phyloP scores from a whole-genome alignment of 805 yeast genomes.

The Ogataea pilisensis region DNA sequence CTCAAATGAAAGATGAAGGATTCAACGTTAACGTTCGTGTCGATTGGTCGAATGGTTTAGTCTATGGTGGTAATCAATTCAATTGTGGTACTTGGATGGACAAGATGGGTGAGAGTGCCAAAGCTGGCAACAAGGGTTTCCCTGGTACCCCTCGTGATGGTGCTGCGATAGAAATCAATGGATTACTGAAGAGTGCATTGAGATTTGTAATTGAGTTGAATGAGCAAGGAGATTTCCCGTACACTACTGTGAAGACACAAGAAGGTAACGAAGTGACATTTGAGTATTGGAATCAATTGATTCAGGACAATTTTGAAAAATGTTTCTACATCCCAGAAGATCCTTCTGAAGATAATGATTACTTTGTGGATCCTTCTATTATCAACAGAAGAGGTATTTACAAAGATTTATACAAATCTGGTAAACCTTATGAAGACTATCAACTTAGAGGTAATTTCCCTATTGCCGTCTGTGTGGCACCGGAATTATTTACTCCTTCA shows the following conservation, averaged over 20 bases:
- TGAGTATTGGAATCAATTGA: slow-evolving; percentile 64
- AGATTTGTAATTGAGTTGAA: slow-evolving; percentile 70
- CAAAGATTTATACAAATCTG: slow-evolving; percentile 77
- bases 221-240: slow-evolving; percentile 50
- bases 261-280: slow-evolving; percentile 57
- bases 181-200: slow-evolving; percentile 76
- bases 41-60: slow-evolving; percentile 86
- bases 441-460: slow-evolving; percentile 90
- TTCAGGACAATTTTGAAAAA: slow-evolving; percentile 73
- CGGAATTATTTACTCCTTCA: slow-evolving; percentile 71
- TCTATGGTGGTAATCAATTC: slow-evolving; percentile 86
- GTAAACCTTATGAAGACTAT: slow-evolving; percentile 90
- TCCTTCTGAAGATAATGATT: slow-evolving; percentile 55
- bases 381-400: slow-evolving; percentile 91
- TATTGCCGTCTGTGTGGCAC: slow-evolving; percentile 92
- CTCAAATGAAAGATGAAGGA: slow-evolving; percentile 91
- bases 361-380: slow-evolving; percentile 55
- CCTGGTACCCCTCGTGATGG: slow-evolving; percentile 99
- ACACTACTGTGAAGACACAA: slow-evolving; percentile 50
- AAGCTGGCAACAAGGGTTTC: slow-evolving; percentile 80
- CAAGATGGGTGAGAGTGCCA: slow-evolving; percentile 93
- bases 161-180: slow-evolving; percentile 90
- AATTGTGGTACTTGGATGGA: slow-evolving; percentile 99
- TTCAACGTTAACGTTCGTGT: slow-evolving; percentile 77
- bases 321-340: slow-evolving; percentile 72